Evolutionary conservation across 139 green algal species (phyloP), one percentile per base, ranked within the genome.

Genomic region (Mychonastes homosphaera): DNA sequence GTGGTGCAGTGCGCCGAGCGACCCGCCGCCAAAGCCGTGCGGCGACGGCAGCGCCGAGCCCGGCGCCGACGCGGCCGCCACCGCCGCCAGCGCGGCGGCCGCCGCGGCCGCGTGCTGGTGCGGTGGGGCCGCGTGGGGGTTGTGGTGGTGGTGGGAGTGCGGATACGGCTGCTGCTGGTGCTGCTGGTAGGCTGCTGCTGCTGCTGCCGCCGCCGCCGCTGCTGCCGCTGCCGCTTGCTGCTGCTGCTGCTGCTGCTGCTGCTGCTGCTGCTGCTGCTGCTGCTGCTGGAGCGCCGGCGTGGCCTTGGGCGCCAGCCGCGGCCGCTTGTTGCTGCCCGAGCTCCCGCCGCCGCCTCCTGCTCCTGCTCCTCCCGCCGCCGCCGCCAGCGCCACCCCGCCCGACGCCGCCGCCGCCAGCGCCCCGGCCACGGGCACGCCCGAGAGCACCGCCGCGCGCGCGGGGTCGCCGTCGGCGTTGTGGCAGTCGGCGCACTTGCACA

Each of bases 401-500:
- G 9, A 29, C 12, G 54, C 4, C n/a, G 24, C 21, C 27, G 53
- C 15, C 7, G 36, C 3, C 18, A n/a, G 7, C 8, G 13, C 21
- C 21, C 35, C 33, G 52, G 16, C 2, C 0, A 27, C 19, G 16
- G 6, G 2, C 7, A 56, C 4, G 23, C 26, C 15, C 23, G 38
- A 63, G 44, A 29, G 43, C 38, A 64, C 33, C 44, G 10, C 24
- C 26, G 12, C 28, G 3, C 44, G 30, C 1, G 34, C 24, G 10
- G 7, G 16, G 5, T 27, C 34, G 34, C 77, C 85, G 48, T 92
- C 80, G 48, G 70, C 90, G 65, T 94, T 94, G 52, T 88, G 86
- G 81, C 86, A 94, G 51, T 92, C 86, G 2, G 83, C 65, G 70
- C 86, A 94, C 66, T 86, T 88, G 82, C 86, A 94, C 59, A 81